Percentiles rank a stretch among this genome's conserved stretches.
phyloP scores from a whole-genome alignment of 495 filamentous ascomycete genomes.

The Daldinia bambusicola region DNA sequence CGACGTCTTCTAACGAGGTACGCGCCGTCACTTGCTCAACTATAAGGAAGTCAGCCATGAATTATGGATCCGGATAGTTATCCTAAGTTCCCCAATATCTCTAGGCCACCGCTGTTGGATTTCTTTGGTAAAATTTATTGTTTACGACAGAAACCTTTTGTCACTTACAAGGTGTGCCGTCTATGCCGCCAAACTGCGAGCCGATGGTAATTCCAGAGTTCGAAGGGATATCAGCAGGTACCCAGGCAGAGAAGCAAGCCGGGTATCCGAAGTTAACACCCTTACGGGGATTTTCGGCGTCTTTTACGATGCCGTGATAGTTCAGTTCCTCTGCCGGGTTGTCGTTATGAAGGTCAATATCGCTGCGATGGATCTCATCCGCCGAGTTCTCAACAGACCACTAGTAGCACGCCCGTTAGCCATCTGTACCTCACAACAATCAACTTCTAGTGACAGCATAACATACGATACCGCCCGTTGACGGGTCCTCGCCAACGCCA shows the following conservation, averaged over 20 bases:
- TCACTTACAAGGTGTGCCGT: constrained; percentile 40
- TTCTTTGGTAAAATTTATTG: too few relatives aligned
- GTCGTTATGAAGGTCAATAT: constrained; percentile 68
- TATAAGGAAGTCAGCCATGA: background rate
- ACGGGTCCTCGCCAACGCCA: constrained; percentile 68
- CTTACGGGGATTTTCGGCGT: constrained; percentile 55
- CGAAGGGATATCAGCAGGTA: constrained; percentile 61
- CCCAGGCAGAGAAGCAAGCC: constrained; percentile 69
- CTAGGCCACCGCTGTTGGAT: too few relatives aligned
- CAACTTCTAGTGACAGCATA: background rate
- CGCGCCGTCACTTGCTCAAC: constrained; percentile 39
- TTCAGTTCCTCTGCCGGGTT: constrained; percentile 77
- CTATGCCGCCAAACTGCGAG: constrained; percentile 57
- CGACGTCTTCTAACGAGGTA: constrained; percentile 41
- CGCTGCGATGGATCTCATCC: constrained; percentile 64
- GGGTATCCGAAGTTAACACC: constrained; percentile 70
- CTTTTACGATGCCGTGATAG: constrained; percentile 68
- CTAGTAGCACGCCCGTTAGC: constrained; percentile 42
- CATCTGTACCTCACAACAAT: background rate
- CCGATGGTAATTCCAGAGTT: constrained; percentile 58
- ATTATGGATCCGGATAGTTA: background rate
- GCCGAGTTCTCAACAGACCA: constrained; percentile 75
- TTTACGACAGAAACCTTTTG: too few relatives aligned
- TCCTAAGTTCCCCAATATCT: too few relatives aligned
- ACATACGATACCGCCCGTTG: constrained; percentile 61